Evolutionary conservation across 306 rosid genomes (phyloP), one percentile per base, ranked within the genome.

Genomic region (Dalbergia oliveri): DNA sequence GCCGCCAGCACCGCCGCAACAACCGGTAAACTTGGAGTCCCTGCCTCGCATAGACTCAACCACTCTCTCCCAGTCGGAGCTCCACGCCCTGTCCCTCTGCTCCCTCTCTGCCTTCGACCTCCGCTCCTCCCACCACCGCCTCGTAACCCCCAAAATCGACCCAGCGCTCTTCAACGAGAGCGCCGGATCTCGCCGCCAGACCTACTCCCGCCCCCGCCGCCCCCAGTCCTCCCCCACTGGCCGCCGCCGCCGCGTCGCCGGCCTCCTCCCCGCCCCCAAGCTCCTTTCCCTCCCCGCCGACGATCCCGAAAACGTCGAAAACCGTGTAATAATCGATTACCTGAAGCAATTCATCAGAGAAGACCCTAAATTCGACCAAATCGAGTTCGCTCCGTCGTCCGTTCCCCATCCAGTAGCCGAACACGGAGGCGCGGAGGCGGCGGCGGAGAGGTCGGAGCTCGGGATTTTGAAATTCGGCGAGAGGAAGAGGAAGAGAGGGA

Each of bases 171-270:
- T 93, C 87, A 91, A 93, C 75, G 93, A 93, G 78, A 91, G 94
- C 78, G 88, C 93, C 4, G 97, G 98, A 0, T 84, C 98, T 21
- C 93, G 89, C 68, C 97, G 97, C 8, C 98, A 93, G 82, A 90
- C 97, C 56, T 93, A 88, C 84, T 90, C 94, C 10, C 79, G 90
- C 3, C 87, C 87, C 16, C 84, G 82, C 67, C 78, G 73, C 15
- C 75, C 84, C 26, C 89, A 73, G 39, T 88, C 87, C 11, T 61
- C 90, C 14, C 80, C 89, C 23, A 66, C 78, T 15, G 76, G 78
- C 57, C 96, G 85, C 81, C 93, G 93, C 11, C 93, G 92, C 37
- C 90, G 92, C 14, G 75, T 88, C 4, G 85, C 88, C 4, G 91
- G 90, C 0, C 88, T 87, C 10, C 88, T 82, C 4, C 89, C 91